These are phyloP conservation scores for Thermothielavioides terrestris DNA, from an alignment of 495 filamentous ascomycete species.

Conservation along the genomic window DNA sequence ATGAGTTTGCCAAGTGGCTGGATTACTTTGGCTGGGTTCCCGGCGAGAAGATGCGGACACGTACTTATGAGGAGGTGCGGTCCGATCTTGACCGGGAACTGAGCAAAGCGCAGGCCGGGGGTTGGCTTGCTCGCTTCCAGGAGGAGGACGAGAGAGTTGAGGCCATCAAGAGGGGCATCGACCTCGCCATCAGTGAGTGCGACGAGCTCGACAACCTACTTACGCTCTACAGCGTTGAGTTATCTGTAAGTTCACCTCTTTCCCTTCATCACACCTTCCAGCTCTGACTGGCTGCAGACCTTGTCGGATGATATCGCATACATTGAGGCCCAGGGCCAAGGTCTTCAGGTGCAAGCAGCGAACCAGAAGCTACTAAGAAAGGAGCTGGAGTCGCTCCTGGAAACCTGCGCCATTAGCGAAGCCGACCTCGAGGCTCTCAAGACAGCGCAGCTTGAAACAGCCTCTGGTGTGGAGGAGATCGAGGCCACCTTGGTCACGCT, in stretches of 20 bases:
- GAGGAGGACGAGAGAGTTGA: conserved; percentile 84
- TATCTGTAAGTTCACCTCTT: conserved; percentile 57
- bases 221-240: conserved; percentile 87
- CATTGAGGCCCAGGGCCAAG: conserved; percentile 94
- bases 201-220: conserved; percentile 90
- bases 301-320: conserved; percentile 91
- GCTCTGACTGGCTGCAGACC: conserved; percentile 45
- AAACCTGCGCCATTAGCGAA: conserved; percentile 77
- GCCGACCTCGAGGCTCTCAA: conserved; percentile 64
- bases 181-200: conserved; percentile 82
- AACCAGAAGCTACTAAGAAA: conserved; percentile 92
- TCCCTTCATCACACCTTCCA: conserved; percentile 12
- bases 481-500: conserved; percentile 69
- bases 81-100: conserved; percentile 78
- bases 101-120: conserved; percentile 80
- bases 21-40: conserved; percentile 84
- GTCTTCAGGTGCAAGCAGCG: conserved; percentile 90
- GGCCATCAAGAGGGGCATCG: conserved; percentile 72
- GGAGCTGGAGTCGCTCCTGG: conserved; percentile 72
- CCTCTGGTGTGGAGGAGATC: conserved; percentile 61
- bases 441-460: conserved; percentile 62
- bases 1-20: conserved; percentile 63
- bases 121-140: conserved; percentile 81
- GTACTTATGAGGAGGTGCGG: conserved; percentile 74
- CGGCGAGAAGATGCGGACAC: conserved; percentile 57